A percentile compares a stretch with the other conserved stretches of the same genome.
phyloP scores from a whole-genome alignment of 805 yeast species.

The Nakazawaea laoshanensis region DNA sequence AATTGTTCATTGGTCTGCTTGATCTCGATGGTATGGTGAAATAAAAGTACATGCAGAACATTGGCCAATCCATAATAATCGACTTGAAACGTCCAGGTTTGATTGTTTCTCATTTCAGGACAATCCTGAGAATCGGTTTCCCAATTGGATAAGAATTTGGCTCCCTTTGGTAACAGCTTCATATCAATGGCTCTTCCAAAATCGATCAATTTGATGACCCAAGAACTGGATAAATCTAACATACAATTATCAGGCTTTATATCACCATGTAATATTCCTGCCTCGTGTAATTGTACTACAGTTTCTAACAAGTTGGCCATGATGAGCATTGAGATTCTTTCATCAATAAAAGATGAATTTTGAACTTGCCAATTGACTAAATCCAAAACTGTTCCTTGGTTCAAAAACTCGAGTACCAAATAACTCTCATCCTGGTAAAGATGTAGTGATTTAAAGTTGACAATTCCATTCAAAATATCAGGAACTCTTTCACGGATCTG shows the following conservation, averaged over 20 bases:
- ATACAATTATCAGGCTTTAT: constrained; percentile 81
- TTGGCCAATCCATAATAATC: constrained; percentile 82
- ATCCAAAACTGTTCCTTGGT: constrained; percentile 70
- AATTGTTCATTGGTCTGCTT: constrained; percentile 19
- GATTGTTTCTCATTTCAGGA: constrained; percentile 50
- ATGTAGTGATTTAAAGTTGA: constrained; percentile 44
- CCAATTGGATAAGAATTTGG: constrained; percentile 53
- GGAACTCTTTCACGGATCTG: constrained; percentile 38
- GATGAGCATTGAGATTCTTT: constrained; percentile 51
- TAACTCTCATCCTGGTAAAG: constrained; percentile 61
- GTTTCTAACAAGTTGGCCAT: constrained; percentile 56
- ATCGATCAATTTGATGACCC: constrained; percentile 48
- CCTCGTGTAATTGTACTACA: constrained; percentile 51
- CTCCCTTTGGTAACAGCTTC: constrained; percentile 39
- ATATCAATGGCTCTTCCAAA: constrained; percentile 78
- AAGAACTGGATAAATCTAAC: constrained; percentile 39
- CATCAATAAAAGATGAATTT: constrained; percentile 36
- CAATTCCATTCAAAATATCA: constrained; percentile 26
- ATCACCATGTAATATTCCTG: constrained; percentile 77
- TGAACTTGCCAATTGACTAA: constrained; percentile 34
- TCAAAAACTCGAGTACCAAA: constrained; percentile 51
- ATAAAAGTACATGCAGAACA: constrained; percentile 63
- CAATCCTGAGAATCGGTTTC: constrained; percentile 63
- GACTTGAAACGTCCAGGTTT: constrained; percentile 70
- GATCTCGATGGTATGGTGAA: constrained; percentile 55